Evolutionary conservation across 2,329 filamentous ascomycete species (phyloP).

Genomic region (Phyllosticta citriasiana): DNA sequence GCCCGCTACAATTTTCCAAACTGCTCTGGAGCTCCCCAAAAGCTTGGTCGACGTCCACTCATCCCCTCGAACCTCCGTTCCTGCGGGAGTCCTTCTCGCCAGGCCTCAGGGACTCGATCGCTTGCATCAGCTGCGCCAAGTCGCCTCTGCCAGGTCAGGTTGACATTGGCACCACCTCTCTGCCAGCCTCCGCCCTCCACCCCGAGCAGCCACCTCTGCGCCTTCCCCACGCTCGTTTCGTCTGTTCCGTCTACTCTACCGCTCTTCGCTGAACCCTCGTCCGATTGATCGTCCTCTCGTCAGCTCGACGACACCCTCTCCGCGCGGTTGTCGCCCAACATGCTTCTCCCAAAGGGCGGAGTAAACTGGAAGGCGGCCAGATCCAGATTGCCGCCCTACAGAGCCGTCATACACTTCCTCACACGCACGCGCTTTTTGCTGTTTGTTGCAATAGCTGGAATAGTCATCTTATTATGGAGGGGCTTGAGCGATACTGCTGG

Average conservation of each 20-base stretch:
- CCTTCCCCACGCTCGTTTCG: slow-evolving; percentile 9
- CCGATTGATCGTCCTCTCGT: slow-evolving; percentile 11
- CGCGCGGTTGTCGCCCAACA: slow-evolving; percentile 28
- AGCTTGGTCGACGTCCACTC: neutral
- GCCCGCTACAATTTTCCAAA: neutral
- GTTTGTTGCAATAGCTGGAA: slow-evolving; percentile 57
- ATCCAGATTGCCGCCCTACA: slow-evolving; percentile 65
- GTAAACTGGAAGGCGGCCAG: slow-evolving; percentile 87
- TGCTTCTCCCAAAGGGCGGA: slow-evolving; percentile 86
- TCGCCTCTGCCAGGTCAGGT: neutral
- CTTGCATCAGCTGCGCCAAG: neutral
- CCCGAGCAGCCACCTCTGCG: slow-evolving; percentile 3
- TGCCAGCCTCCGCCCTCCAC: neutral
- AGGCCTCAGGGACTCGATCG: neutral
- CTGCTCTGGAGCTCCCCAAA: neutral
- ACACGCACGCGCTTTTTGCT: slow-evolving; percentile 71
- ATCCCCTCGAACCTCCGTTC: neutral
- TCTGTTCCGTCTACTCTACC: neutral
- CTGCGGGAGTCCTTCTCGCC: neutral
- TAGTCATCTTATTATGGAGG: slow-evolving; percentile 78
- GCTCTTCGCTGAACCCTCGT: slow-evolving; percentile 13
- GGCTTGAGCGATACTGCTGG: slow-evolving; percentile 69
- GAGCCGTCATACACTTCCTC: slow-evolving; percentile 52
- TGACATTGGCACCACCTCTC: neutral
- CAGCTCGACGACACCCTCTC: slow-evolving; percentile 5